Percentiles rank a stretch among this genome's conserved stretches.
These are phyloP conservation scores for Pseudozyma thailandica DNA, from an alignment of 1,284 basidiomycete species.

Conservation along the genomic window DNA sequence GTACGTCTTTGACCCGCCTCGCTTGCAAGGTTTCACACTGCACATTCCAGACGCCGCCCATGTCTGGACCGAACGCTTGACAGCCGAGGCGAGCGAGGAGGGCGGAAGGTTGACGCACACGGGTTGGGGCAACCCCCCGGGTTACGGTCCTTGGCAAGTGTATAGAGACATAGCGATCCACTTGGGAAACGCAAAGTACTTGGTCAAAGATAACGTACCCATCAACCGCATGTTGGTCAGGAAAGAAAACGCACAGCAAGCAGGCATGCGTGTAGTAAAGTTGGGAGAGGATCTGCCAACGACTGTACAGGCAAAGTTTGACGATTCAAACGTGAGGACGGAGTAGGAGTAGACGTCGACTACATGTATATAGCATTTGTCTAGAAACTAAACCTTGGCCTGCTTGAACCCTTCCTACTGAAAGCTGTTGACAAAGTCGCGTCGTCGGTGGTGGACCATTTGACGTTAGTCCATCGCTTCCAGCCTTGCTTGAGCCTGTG, in stretches of 20 bases:
- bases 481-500: too few species aligned
- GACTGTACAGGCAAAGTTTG: too few species aligned
- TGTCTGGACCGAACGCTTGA: neutral
- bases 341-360: too few species aligned
- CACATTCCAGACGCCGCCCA: neutral
- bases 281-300: neutral
- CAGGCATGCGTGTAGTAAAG: neutral
- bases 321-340: too few species aligned
- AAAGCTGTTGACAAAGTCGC: too few species aligned
- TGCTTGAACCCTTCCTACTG: too few species aligned
- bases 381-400: too few species aligned
- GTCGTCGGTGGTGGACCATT: too few species aligned
- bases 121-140: neutral
- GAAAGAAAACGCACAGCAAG: neutral
- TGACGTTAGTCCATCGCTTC: too few species aligned
- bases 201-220: constrained; percentile 1
- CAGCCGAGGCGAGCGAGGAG: neutral
- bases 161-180: neutral
- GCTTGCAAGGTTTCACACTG: neutral
- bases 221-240: constrained; percentile 1
- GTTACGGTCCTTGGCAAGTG: neutral
- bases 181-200: neutral
- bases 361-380: too few species aligned
- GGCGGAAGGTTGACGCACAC: neutral
- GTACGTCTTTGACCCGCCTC: neutral